Evolutionary conservation across 2,329 filamentous ascomycete genomes (phyloP).

Genomic region (Cordyceps pruinosa): DNA sequence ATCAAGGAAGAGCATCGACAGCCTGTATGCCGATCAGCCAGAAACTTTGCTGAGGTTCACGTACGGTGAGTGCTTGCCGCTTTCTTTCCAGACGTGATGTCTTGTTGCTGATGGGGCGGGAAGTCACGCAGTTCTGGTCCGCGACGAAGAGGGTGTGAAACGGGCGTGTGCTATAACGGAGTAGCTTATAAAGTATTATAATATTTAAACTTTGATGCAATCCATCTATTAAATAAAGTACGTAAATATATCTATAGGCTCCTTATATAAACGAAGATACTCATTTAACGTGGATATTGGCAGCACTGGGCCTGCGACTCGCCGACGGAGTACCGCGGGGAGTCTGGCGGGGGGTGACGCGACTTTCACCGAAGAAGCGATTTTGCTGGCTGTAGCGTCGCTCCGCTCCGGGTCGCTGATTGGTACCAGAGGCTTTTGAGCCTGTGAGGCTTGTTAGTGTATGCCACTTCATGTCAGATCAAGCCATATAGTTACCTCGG

Average conservation of each 20-base stretch:
- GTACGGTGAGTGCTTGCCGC: not conserved
- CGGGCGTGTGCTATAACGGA: too few relatives aligned
- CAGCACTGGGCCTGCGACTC: constrained; percentile 25
- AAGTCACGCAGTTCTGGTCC: not conserved
- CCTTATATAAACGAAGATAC: not conserved
- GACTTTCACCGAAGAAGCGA: constrained; percentile 35
- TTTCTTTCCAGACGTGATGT: not conserved
- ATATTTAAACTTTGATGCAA: too few relatives aligned
- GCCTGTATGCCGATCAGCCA: not conserved
- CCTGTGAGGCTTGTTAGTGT: constrained; percentile 17
- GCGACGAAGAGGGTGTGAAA: not conserved
- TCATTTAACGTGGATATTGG: constrained; percentile 10
- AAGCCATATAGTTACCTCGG: constrained; percentile 1
- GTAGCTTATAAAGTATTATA: too few relatives aligned
- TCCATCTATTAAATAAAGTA: not conserved
- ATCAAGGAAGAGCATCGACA: not conserved
- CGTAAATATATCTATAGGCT: not conserved
- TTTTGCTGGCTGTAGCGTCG: constrained; percentile 32
- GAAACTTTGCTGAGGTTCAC: not conserved
- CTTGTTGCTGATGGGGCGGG: not conserved
- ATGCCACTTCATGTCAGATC: not conserved
- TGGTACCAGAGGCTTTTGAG: constrained; percentile 17
- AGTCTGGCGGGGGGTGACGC: constrained; percentile 32
- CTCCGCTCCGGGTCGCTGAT: constrained; percentile 16
- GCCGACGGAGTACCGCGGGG: constrained; percentile 32